phyloP scores from a whole-genome alignment of 331 rosid species.

The Cucumis variabilis region DNA sequence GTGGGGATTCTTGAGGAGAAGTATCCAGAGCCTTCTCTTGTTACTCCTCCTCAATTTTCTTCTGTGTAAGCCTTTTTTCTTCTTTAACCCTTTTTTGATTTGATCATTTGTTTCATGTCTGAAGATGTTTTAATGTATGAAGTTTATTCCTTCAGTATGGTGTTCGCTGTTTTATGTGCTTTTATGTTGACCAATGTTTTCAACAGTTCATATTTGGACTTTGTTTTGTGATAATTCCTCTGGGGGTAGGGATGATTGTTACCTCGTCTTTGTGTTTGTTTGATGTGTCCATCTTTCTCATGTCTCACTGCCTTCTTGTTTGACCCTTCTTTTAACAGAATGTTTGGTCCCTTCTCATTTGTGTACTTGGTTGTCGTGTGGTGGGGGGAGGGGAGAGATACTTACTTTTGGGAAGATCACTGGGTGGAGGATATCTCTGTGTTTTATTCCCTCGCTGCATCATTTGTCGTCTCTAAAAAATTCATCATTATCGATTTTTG shows the following conservation, averaged over 20 bases:
- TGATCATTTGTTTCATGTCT: not conserved
- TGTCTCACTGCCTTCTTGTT: not conserved
- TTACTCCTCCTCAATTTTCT: constrained; percentile 63
- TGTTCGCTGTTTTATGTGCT: not conserved
- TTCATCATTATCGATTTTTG: too few relatives aligned
- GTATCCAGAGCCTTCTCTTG: constrained; percentile 69
- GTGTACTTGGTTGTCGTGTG: too few relatives aligned
- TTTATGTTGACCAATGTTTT: not conserved
- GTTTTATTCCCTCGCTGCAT: too few relatives aligned
- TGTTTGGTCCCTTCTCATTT: not conserved
- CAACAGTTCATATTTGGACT: not conserved
- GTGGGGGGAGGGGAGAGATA: too few relatives aligned
- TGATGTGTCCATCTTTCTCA: not conserved
- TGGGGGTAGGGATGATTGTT: not conserved
- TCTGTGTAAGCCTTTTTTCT: constrained; percentile 61
- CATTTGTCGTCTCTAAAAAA: too few relatives aligned
- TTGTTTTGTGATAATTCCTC: not conserved
- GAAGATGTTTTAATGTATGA: not conserved
- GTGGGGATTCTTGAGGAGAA: constrained; percentile 74
- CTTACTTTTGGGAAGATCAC: too few relatives aligned
- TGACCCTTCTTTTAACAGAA: not conserved
- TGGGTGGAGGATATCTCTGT: too few relatives aligned
- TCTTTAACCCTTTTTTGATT: not conserved
- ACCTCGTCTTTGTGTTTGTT: not conserved
- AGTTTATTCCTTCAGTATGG: not conserved